A percentile compares a stretch with the other conserved stretches of the same genome.
Evolutionary conservation across 179 eudicot genomes (phyloP).

Genomic region (Dionaea muscipula): DNA sequence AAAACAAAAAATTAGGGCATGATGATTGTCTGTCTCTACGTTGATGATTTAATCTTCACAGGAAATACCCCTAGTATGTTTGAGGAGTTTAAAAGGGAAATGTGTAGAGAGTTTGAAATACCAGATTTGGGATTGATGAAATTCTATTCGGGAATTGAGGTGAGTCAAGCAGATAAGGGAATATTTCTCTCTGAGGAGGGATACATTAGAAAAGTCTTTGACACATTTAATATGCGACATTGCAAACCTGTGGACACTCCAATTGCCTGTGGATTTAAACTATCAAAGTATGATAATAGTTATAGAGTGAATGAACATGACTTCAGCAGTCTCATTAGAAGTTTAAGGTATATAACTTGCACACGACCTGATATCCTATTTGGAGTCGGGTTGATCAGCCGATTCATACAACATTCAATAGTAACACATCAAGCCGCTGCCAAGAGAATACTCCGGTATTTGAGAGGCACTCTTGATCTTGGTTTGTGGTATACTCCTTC

Average conservation of each 20-base stretch:
- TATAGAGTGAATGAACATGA: too few relatives aligned
- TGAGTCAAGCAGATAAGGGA: neutral
- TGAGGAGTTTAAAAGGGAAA: neutral
- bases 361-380: neutral
- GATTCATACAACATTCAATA: neutral
- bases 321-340: neutral
- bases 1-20: neutral
- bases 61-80: neutral
- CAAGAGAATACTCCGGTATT: neutral
- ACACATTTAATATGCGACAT: neutral
- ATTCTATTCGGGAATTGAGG: neutral
- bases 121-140: too few relatives aligned
- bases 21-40: neutral
- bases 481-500: neutral
- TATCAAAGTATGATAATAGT: too few relatives aligned
- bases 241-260: neutral
- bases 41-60: neutral
- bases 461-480: neutral
- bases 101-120: neutral
- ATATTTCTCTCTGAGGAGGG: neutral
- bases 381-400: neutral
- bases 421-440: neutral
- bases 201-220: neutral
- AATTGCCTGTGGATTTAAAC: neutral
- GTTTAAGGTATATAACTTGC: neutral